Conservation (phyloP, 1,284 basidiomycete genomes). For the Thelephora terrestris region DNA sequence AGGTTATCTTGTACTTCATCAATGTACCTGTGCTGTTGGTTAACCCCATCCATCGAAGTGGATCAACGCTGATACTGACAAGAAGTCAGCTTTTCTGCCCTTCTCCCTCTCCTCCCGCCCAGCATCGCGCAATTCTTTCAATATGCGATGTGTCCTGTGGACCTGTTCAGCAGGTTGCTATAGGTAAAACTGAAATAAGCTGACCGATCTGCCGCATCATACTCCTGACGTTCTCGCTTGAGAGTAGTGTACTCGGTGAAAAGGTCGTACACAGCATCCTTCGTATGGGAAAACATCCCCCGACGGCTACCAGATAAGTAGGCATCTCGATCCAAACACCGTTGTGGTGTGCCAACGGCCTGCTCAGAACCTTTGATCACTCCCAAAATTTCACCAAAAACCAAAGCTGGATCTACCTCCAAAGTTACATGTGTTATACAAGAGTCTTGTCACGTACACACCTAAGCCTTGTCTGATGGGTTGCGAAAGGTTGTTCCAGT, state of each 20-base stretch:
- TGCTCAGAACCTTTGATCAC: conserved; percentile 59
- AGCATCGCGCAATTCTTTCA: conserved; percentile 27
- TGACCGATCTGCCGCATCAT: conserved; percentile 56
- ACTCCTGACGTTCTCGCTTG: conserved; percentile 36
- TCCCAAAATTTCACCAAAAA: conserved; percentile 64
- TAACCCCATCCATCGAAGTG: not conserved
- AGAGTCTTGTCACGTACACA: conserved; percentile 21
- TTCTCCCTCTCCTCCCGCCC: too few species aligned
- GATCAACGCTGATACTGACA: conserved; percentile 31
- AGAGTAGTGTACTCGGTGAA: conserved; percentile 43
- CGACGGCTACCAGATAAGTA: conserved; percentile 41
- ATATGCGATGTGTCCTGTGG: conserved; percentile 39
- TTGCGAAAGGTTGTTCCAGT: conserved; percentile 59
- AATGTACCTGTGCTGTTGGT: conserved; percentile 48
- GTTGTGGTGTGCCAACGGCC: conserved; percentile 24
- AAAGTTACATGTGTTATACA: too few species aligned
- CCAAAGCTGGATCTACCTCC: conserved; percentile 52
- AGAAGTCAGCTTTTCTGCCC: conserved; percentile 40
- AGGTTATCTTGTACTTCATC: conserved; percentile 70
- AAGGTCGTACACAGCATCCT: conserved; percentile 41
- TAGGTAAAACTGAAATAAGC: conserved; percentile 7
- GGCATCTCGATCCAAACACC: conserved; percentile 31
- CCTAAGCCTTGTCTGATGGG: conserved; percentile 44
- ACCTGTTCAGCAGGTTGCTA: not conserved
- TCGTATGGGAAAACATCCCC: conserved; percentile 40